Percentiles rank a stretch among this genome's conserved stretches.
Evolutionary conservation across 306 rosid species (phyloP).

Genomic region (Dryas alaskensis): DNA sequence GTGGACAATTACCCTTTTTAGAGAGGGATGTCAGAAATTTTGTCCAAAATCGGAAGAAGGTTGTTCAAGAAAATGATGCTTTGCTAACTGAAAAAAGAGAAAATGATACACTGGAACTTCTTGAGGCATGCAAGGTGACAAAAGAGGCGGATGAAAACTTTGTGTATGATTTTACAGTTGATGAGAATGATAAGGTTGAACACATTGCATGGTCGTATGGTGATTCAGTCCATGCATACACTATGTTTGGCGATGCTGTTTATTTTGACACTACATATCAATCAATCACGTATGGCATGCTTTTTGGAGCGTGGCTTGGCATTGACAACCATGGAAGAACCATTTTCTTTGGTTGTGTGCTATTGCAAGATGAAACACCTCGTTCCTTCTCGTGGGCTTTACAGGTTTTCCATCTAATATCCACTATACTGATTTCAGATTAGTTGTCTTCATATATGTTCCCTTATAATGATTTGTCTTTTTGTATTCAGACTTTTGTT

Average conservation of each 20-base stretch:
- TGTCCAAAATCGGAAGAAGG: slow-evolving; percentile 84
- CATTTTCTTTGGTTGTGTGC: slow-evolving; percentile 73
- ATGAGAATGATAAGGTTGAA: slow-evolving; percentile 75
- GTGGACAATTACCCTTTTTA: slow-evolving; percentile 85
- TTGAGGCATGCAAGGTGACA: slow-evolving; percentile 80
- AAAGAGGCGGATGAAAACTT: slow-evolving; percentile 69
- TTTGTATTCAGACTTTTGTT: slow-evolving; percentile 62
- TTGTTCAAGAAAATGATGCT: slow-evolving; percentile 81
- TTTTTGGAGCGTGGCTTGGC: slow-evolving; percentile 95
- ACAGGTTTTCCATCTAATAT: slow-evolving; percentile 63
- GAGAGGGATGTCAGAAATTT: slow-evolving; percentile 97
- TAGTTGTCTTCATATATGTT: slow-evolving; percentile 33
- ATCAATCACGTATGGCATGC: slow-evolving; percentile 81
- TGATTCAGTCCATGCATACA: slow-evolving; percentile 59
- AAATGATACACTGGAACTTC: slow-evolving; percentile 75
- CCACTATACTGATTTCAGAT: slow-evolving; percentile 37
- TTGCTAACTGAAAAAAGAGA: slow-evolving; percentile 84
- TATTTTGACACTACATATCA: slow-evolving; percentile 71
- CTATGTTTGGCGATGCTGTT: slow-evolving; percentile 75
- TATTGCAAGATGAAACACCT: slow-evolving; percentile 85
- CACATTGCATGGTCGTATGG: slow-evolving; percentile 83
- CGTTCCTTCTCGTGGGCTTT: slow-evolving; percentile 89
- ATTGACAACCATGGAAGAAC: slow-evolving; percentile 84
- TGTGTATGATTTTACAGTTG: slow-evolving; percentile 75
- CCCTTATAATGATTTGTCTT: slow-evolving; percentile 35